Percentiles rank a stretch among this genome's conserved stretches.
phyloP scores from a whole-genome alignment of 1,139 yeast species.

The Candida labiduridarum region DNA sequence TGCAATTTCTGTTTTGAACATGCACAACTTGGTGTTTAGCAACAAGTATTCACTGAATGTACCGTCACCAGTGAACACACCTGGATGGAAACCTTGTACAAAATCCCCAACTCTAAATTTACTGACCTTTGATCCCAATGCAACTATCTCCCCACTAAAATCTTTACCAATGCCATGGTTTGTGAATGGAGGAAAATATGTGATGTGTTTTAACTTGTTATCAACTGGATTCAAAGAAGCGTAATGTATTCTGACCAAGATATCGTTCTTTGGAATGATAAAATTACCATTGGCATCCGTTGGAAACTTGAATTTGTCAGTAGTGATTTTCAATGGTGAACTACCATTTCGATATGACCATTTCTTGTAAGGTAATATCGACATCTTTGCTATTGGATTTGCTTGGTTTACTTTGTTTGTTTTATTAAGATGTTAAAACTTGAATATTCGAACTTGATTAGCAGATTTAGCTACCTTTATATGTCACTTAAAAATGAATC shows the following conservation, averaged over 20 bases:
- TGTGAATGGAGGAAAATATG: conserved; percentile 16
- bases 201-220: conserved; percentile 44
- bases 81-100: conserved; percentile 56
- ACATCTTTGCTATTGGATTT: neutral
- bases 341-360: neutral
- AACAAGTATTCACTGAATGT: conserved; percentile 44
- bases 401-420: too few species aligned
- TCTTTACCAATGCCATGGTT: conserved; percentile 62
- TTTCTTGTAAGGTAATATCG: conserved; percentile 1
- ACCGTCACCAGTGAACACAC: conserved; percentile 49
- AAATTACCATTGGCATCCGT: neutral
- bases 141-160: conserved; percentile 62
- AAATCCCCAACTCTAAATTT: conserved; percentile 59
- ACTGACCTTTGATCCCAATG: conserved; percentile 45
- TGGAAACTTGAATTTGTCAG: conserved; percentile 1
- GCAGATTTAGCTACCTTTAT: neutral
- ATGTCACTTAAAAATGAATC: too few species aligned
- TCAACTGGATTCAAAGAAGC: conserved; percentile 74
- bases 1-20: conserved; percentile 35
- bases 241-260: conserved; percentile 60
- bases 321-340: conserved; percentile 1
- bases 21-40: conserved; percentile 29
- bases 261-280: conserved; percentile 37
- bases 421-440: too few species aligned
- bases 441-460: neutral